phyloP scores from a whole-genome alignment of 2,329 filamentous ascomycete species.

The Scorias spongiosa region DNA sequence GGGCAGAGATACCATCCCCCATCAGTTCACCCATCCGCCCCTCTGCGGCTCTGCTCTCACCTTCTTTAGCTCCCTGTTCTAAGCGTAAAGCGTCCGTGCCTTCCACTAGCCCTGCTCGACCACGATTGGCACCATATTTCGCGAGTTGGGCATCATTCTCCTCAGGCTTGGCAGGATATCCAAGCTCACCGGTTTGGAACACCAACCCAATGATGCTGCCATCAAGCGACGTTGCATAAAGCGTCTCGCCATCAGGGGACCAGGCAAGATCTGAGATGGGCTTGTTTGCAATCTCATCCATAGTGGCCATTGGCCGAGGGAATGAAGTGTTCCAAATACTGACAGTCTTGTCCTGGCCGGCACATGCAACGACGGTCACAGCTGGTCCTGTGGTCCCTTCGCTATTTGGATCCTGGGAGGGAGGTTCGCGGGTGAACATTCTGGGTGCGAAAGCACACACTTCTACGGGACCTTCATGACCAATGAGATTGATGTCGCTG shows the following conservation, averaged over 20 bases:
- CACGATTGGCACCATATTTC: conserved; percentile 74
- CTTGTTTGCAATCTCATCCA: conserved; percentile 78
- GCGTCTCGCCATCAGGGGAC: conserved; percentile 76
- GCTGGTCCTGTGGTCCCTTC: conserved; percentile 14
- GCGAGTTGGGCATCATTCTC: conserved; percentile 88
- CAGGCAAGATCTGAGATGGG: conserved; percentile 89
- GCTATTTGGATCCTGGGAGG: conserved; percentile 23
- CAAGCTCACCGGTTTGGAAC: conserved; percentile 77
- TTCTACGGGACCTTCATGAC: conserved; percentile 91
- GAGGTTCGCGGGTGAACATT: conserved; percentile 61
- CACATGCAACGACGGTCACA: conserved; percentile 93
- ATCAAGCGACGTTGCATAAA: conserved; percentile 79
- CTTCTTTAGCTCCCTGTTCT: conserved; percentile 69
- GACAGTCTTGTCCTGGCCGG: conserved; percentile 88
- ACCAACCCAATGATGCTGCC: conserved; percentile 69
- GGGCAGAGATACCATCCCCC: conserved; percentile 55
- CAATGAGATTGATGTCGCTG: conserved; percentile 91
- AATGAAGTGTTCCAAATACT: conserved; percentile 98
- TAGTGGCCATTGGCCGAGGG: conserved; percentile 74
- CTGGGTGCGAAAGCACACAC: conserved; percentile 94
- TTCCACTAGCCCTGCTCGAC: conserved; percentile 77
- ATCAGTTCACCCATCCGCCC: conserved; percentile 97
- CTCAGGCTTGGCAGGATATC: conserved; percentile 69
- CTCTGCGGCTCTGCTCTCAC: conserved; percentile 76
- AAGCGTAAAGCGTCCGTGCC: conserved; percentile 76